A percentile compares a stretch with the other conserved stretches of the same genome.
These are phyloP conservation scores for Colletotrichum sp. DNA, from an alignment of 2,329 filamentous ascomycete genomes.

Conservation along the genomic window DNA sequence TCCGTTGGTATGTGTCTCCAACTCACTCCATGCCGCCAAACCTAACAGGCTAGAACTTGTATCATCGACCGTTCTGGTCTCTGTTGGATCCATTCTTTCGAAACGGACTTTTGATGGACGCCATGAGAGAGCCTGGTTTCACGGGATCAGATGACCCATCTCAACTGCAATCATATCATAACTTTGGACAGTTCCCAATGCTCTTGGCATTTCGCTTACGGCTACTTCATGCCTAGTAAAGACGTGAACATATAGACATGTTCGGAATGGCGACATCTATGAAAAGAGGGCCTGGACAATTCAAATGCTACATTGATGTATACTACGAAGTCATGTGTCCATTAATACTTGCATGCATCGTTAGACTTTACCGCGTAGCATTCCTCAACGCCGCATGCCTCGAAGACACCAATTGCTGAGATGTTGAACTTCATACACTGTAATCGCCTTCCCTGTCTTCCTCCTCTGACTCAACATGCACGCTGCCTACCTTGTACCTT, in stretches of 20 bases:
- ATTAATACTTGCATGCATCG: rapidly evolving
- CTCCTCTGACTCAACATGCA: background rate
- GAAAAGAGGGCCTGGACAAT: background rate
- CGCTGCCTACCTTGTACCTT: background rate
- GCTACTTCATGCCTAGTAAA: background rate
- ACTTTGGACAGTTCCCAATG: background rate
- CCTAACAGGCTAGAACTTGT: background rate
- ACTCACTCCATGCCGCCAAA: background rate
- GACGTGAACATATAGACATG: background rate
- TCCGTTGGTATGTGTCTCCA: background rate
- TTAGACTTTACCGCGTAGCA: background rate
- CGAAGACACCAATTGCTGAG: background rate
- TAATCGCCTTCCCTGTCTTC: background rate
- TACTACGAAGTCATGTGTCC: background rate
- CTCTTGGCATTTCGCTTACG: background rate
- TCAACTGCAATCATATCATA: background rate
- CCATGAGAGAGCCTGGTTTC: background rate
- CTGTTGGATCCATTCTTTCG: background rate
- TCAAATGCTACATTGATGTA: background rate
- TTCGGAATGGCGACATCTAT: background rate
- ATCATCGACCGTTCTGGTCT: background rate
- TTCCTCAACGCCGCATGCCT: background rate
- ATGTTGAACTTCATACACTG: background rate
- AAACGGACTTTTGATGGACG: background rate
- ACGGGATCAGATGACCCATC: background rate